Conservation (phyloP, 2,329 filamentous ascomycete genomes). For the Chaetothyriales sp. region DNA sequence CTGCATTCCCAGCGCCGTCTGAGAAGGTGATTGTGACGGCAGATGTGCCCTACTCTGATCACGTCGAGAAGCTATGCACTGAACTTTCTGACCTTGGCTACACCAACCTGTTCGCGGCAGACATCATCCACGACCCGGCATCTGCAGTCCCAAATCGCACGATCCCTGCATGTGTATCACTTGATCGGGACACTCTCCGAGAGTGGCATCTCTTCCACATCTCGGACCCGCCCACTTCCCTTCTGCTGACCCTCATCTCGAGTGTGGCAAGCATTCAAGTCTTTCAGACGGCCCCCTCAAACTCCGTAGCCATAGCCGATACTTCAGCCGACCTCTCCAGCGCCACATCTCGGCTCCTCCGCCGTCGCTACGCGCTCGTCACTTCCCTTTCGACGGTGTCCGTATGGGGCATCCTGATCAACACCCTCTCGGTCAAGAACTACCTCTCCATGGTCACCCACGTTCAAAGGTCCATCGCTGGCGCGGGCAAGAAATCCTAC, state of each 20-base stretch:
- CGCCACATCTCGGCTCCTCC: constrained; percentile 47
- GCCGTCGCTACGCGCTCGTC: constrained; percentile 77
- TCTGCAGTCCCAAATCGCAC: constrained; percentile 75
- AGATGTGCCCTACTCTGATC: constrained; percentile 72
- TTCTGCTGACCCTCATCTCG: constrained; percentile 76
- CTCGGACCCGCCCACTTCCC: constrained; percentile 61
- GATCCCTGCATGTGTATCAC: constrained; percentile 40
- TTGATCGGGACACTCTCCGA: constrained; percentile 38
- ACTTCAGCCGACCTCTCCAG: constrained; percentile 29
- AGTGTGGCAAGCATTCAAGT: constrained; percentile 68
- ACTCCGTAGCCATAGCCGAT: neutral
- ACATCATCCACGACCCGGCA: constrained; percentile 62
- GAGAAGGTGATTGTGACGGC: constrained; percentile 68
- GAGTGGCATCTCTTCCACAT: constrained; percentile 74
- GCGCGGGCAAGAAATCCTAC: constrained; percentile 85
- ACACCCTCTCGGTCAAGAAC: constrained; percentile 83
- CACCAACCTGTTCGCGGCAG: constrained; percentile 51
- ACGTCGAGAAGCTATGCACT: constrained; percentile 48
- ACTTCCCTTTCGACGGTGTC: constrained; percentile 66
- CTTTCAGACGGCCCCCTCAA: constrained; percentile 37
- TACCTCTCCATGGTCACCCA: constrained; percentile 70
- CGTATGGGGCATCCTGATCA: constrained; percentile 87
- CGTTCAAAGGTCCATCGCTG: constrained; percentile 57
- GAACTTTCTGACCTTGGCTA: constrained; percentile 54
- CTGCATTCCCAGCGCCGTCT: constrained; percentile 51